A percentile compares a stretch with the other conserved stretches of the same genome.
phyloP scores from a whole-genome alignment of 768 basidiomycete species.

The Wakefieldia striispora region DNA sequence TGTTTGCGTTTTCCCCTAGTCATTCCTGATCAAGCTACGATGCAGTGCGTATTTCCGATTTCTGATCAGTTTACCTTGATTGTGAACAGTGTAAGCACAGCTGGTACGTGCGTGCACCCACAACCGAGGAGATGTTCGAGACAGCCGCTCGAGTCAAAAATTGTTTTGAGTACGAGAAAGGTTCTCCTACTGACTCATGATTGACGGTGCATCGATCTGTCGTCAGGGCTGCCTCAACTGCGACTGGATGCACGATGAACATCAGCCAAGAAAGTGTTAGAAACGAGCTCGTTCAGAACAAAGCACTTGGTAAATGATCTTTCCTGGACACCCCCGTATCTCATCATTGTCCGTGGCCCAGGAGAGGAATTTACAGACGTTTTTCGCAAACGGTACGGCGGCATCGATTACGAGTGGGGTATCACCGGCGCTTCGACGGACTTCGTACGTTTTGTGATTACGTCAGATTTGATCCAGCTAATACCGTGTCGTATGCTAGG shows the following conservation, averaged over 20 bases:
- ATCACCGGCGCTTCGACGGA: conserved; percentile 77
- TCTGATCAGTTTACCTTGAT: neutral
- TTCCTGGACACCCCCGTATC: neutral
- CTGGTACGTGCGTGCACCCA: conserved; percentile 74
- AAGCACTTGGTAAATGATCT: conserved; percentile 46
- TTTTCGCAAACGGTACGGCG: conserved; percentile 56
- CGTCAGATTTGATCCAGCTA: no score
- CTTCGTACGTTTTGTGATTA: conserved; percentile 52
- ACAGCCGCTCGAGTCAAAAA: conserved; percentile 59
- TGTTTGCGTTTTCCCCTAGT: conserved; percentile 40
- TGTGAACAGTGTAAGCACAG: conserved; percentile 31
- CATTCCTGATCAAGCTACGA: conserved; percentile 77
- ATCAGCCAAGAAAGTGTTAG: conserved; percentile 36
- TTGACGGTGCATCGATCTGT: neutral
- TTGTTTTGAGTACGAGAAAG: conserved; percentile 62
- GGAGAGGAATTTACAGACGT: conserved; percentile 64
- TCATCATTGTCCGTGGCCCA: conserved; percentile 22
- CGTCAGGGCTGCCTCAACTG: conserved; percentile 59
- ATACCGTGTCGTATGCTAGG: conserved; percentile 8
- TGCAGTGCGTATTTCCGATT: conserved; percentile 48
- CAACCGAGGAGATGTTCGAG: conserved; percentile 54
- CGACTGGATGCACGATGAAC: conserved; percentile 60
- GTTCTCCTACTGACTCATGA: neutral
- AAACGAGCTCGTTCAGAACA: conserved; percentile 66
- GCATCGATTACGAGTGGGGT: conserved; percentile 60